Conservation (phyloP, 352 stramenopile genomes). For the Albugo candida region DNA sequence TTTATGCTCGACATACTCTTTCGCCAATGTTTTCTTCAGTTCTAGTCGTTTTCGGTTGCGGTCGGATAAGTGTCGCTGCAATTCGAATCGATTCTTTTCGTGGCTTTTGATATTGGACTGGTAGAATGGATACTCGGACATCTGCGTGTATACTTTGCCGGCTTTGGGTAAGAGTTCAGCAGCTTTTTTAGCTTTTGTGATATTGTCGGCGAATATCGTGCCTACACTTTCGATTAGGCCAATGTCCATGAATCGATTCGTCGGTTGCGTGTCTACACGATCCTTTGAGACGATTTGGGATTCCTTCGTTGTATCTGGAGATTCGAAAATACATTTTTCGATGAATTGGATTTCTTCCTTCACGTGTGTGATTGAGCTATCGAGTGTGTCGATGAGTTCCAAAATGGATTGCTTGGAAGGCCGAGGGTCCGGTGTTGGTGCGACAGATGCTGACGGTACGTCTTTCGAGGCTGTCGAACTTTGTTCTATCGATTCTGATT, state of each 20-base stretch:
- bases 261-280: no score
- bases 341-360: slow-evolving; percentile 54
- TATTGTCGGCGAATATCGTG: slow-evolving; percentile 43
- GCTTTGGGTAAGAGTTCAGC: slow-evolving; percentile 15
- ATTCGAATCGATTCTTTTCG: slow-evolving; percentile 19
- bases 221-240: slow-evolving; percentile 40
- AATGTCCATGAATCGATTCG: slow-evolving; percentile 15
- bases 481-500: slow-evolving; percentile 1
- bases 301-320: no score
- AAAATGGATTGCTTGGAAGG: slow-evolving; percentile 64
- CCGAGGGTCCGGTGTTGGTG: slow-evolving; percentile 4
- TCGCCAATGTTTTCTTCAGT: slow-evolving; percentile 41
- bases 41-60: slow-evolving; percentile 49
- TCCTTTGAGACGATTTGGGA: no score
- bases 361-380: slow-evolving; percentile 40
- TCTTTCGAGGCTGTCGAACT: background rate
- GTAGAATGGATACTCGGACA: slow-evolving; percentile 59
- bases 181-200: slow-evolving; percentile 20
- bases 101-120: slow-evolving; percentile 41
- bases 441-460: background rate
- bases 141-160: slow-evolving; percentile 52
- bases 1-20: slow-evolving; percentile 66
- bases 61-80: slow-evolving; percentile 38
- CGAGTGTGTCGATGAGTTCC: slow-evolving; percentile 49
- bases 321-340: slow-evolving; percentile 3